Percentiles rank a stretch among this genome's conserved stretches.
These are phyloP conservation scores for Jamesozyma gamospora DNA, from an alignment of 805 yeast species.

Conservation along the genomic window DNA sequence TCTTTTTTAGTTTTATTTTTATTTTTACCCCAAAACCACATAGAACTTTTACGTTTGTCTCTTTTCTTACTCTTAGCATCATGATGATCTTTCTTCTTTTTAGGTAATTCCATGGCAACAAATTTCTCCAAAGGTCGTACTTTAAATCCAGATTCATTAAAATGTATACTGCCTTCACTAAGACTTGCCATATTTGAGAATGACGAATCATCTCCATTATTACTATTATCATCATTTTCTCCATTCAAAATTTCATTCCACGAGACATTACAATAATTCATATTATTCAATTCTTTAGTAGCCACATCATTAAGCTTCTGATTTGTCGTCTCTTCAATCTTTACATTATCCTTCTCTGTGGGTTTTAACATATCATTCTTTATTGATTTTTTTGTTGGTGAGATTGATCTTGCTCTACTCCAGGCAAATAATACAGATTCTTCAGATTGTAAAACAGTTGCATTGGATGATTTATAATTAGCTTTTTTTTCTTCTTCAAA, in stretches of 20 bases:
- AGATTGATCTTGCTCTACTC: conserved; percentile 13
- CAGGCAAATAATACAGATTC: conserved; percentile 24
- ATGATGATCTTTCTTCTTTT: conserved; percentile 11
- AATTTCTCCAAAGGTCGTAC: conserved; percentile 25
- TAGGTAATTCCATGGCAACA: conserved; percentile 21
- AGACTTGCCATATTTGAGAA: background rate
- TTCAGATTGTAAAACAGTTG: conserved; percentile 15
- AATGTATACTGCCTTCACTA: background rate
- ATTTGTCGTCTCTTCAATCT: conserved; percentile 8
- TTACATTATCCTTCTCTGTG: background rate
- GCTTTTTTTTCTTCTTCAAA: conserved; percentile 13
- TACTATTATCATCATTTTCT: background rate
- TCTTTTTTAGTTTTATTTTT: conserved; percentile 5
- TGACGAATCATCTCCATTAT: background rate
- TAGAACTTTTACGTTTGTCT: conserved; percentile 14
- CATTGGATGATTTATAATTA: conserved; percentile 4
- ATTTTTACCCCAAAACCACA: conserved; percentile 21
- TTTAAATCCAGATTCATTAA: conserved; percentile 10
- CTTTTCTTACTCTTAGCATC: conserved; percentile 8
- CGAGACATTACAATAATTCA: background rate
- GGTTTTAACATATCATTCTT: background rate
- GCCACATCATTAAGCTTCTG: conserved; percentile 10
- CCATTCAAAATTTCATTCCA: conserved; percentile 4
- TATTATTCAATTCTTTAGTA: conserved; percentile 1
- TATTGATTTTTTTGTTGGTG: background rate